Percentiles rank a stretch among this genome's conserved stretches.
phyloP scores from a whole-genome alignment of 23 red algal species.

The Gracilaria caudata region DNA sequence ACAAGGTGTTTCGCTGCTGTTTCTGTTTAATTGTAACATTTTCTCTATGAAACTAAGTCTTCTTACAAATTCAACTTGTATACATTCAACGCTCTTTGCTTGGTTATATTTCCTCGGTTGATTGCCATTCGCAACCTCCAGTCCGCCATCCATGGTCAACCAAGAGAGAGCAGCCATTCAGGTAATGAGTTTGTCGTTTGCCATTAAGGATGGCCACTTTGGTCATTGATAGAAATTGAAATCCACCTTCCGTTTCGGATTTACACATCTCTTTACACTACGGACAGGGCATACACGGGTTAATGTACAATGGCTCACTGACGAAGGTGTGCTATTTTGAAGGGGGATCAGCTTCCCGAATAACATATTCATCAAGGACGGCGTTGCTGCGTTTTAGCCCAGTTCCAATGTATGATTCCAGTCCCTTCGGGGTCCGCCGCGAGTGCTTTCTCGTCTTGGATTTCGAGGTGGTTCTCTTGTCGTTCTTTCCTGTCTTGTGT shows the following conservation, averaged over 20 bases:
- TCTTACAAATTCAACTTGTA: too few relatives aligned
- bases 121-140: too few relatives aligned
- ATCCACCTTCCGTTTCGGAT: neutral
- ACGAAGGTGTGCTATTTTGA: neutral
- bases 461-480: neutral
- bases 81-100: too few relatives aligned
- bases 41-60: too few relatives aligned
- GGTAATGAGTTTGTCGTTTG: too few relatives aligned
- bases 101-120: too few relatives aligned
- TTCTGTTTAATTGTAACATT: too few relatives aligned
- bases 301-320: neutral
- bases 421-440: neutral
- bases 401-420: slow-evolving; percentile 25
- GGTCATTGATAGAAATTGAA: neutral
- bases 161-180: too few relatives aligned
- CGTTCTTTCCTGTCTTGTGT: neutral
- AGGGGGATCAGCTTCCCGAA: neutral
- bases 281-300: neutral
- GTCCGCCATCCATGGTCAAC: too few relatives aligned
- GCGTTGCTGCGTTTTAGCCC: slow-evolving; percentile 27
- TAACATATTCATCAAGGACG: slow-evolving; percentile 9
- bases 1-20: too few relatives aligned
- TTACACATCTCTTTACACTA: too few relatives aligned
- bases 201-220: too few relatives aligned
- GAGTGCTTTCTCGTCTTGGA: neutral